These are phyloP conservation scores for Omphalea diandra DNA, from an alignment of 441 rosid species.

Conservation along the genomic window DNA sequence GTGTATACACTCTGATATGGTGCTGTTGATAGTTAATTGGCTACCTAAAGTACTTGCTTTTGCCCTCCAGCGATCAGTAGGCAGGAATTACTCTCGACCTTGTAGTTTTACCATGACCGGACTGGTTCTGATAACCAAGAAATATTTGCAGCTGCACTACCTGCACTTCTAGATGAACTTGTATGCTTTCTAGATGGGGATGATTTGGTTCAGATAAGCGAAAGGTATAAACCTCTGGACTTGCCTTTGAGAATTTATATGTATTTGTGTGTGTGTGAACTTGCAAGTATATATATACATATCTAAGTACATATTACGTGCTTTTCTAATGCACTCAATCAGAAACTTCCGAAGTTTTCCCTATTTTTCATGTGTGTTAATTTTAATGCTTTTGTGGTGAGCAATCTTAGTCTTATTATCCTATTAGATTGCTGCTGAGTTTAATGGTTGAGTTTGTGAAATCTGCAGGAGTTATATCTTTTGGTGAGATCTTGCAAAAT, in stretches of 20 bases:
- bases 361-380: neutral
- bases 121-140: conserved; percentile 89
- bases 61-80: conserved; percentile 78
- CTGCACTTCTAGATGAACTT: conserved; percentile 95
- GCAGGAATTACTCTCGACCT: conserved; percentile 62
- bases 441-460: neutral
- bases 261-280: neutral
- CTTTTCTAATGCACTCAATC: neutral
- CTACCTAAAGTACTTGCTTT: conserved; percentile 95
- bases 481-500: conserved; percentile 13
- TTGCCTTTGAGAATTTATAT: conserved; percentile 14
- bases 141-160: conserved; percentile 94
- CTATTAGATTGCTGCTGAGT: neutral
- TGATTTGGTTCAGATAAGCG: conserved; percentile 68
- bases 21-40: conserved; percentile 82
- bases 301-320: too few relatives aligned
- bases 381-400: neutral
- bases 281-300: too few relatives aligned
- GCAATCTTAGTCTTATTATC: conserved; percentile 2
- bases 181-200: conserved; percentile 84
- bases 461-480: neutral
- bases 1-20: conserved; percentile 69
- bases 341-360: neutral
- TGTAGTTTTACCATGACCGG: conserved; percentile 82
- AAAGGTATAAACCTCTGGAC: conserved; percentile 54